A percentile compares a stretch with the other conserved stretches of the same genome.
Evolutionary conservation across 441 rosid genomes (phyloP).

Genomic region (Brassica hybrid): DNA sequence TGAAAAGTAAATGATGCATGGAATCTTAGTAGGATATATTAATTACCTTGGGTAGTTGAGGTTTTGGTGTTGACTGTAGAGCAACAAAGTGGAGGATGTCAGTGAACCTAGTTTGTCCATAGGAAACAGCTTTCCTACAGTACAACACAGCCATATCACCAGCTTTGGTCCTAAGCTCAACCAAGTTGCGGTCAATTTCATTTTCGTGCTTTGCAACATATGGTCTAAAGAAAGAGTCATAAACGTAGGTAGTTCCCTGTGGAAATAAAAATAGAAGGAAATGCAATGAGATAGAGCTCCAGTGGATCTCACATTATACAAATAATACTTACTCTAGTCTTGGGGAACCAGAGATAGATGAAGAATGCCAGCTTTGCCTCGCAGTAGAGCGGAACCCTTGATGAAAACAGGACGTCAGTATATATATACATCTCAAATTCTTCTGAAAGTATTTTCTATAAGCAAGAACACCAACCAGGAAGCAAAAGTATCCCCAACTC

Average conservation of each 20-base stretch:
- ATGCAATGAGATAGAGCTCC: conserved; percentile 2
- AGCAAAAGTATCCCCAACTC: conserved; percentile 79
- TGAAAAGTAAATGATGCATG: conserved; percentile 1
- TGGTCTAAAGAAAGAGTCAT: conserved; percentile 55
- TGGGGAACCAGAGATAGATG: conserved; percentile 70
- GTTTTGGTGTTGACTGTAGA: conserved; percentile 49
- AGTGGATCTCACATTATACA: neutral
- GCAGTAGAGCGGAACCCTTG: conserved; percentile 71
- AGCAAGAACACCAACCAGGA: conserved; percentile 59
- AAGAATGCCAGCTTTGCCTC: conserved; percentile 73
- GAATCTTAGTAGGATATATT: conserved; percentile 7
- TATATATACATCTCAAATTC: neutral
- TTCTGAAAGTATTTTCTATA: conserved; percentile 8
- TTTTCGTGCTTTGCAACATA: conserved; percentile 64
- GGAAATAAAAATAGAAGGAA: conserved; percentile 12
- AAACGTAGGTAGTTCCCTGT: conserved; percentile 64
- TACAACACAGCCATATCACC: conserved; percentile 52
- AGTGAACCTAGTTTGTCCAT: conserved; percentile 53
- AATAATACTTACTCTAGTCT: conserved; percentile 53
- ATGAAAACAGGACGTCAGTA: conserved; percentile 12
- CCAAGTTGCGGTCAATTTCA: conserved; percentile 65
- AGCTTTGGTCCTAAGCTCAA: conserved; percentile 58
- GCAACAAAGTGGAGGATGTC: conserved; percentile 58
- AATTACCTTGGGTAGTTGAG: conserved; percentile 37
- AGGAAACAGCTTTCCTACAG: conserved; percentile 59